phyloP scores from a whole-genome alignment of 2,329 filamentous ascomycete genomes.

The Didymella lethalis region DNA sequence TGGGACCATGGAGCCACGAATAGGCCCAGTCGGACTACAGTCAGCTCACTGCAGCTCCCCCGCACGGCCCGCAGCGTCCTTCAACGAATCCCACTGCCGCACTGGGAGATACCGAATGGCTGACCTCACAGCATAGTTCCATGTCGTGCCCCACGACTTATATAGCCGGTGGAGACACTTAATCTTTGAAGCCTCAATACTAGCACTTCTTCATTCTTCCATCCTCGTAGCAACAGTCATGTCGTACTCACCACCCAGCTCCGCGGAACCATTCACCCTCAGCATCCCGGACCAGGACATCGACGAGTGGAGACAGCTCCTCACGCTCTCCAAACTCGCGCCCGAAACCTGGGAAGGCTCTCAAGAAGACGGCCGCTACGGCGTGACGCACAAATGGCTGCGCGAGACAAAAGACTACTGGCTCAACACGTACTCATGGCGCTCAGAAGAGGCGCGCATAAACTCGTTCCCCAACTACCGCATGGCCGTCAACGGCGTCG shows the following conservation, averaged over 20 bases:
- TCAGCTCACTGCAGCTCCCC: background rate
- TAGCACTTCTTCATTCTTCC: background rate
- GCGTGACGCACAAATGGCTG: constrained; percentile 48
- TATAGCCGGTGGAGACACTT: constrained; percentile 9
- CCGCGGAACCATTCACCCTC: constrained; percentile 46
- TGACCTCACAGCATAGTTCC: constrained; percentile 5
- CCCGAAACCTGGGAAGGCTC: constrained; percentile 42
- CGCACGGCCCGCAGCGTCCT: constrained; percentile 1
- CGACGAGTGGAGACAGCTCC: constrained; percentile 48
- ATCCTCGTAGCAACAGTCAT: constrained; percentile 23
- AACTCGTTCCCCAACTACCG: constrained; percentile 64
- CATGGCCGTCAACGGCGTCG: constrained; percentile 53
- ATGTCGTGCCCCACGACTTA: background rate
- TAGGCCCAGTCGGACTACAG: background rate
- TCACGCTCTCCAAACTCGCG: constrained; percentile 45
- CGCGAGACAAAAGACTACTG: constrained; percentile 48
- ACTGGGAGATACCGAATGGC: constrained; percentile 4
- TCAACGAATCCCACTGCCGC: background rate
- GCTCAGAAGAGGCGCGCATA: constrained; percentile 52
- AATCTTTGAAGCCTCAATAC: background rate
- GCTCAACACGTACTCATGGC: constrained; percentile 51
- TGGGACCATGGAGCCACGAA: background rate
- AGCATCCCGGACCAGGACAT: constrained; percentile 43
- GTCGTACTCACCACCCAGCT: constrained; percentile 44
- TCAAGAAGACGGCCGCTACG: constrained; percentile 38